Percentiles rank a stretch among this genome's conserved stretches.
These are phyloP conservation scores for Cyberlindnera xishuangbannaensis DNA, from an alignment of 805 yeast species.

Conservation along the genomic window DNA sequence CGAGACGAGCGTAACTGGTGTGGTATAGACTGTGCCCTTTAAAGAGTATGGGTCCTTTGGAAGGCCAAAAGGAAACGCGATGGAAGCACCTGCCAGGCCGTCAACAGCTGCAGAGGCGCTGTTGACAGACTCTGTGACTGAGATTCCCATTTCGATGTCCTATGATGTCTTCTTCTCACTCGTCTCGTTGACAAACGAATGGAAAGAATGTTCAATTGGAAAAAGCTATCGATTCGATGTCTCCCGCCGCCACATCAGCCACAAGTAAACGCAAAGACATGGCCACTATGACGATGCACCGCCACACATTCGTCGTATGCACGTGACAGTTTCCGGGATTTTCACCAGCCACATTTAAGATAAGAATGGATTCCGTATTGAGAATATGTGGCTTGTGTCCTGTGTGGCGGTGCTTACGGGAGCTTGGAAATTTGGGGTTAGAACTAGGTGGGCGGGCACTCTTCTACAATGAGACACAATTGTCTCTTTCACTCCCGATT, in stretches of 20 bases:
- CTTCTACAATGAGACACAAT: neutral
- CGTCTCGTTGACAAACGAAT: too few species aligned
- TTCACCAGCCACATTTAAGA: neutral
- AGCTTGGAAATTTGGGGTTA: too few species aligned
- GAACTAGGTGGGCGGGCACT: too few species aligned
- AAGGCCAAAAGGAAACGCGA: conserved; percentile 50
- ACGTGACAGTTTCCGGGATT: too few species aligned
- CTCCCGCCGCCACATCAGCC: too few species aligned
- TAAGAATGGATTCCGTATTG: too few species aligned
- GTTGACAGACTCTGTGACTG: conserved; percentile 19
- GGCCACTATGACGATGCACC: too few species aligned
- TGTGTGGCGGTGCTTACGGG: neutral
- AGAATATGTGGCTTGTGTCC: neutral
- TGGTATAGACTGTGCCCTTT: conserved; percentile 19
- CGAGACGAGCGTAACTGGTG: conserved; percentile 48
- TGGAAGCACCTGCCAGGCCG: conserved; percentile 33
- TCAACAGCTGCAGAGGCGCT: conserved; percentile 18
- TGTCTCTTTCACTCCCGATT: too few species aligned
- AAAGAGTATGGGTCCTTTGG: conserved; percentile 17
- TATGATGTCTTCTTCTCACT: neutral
- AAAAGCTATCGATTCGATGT: too few species aligned
- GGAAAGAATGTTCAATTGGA: too few species aligned
- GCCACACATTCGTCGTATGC: too few species aligned
- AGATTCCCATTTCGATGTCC: conserved; percentile 8
- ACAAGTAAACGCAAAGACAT: too few species aligned